Evolutionary conservation across 73 alveolate genomes (phyloP).

Genomic region (Blepharisma japonicum): DNA sequence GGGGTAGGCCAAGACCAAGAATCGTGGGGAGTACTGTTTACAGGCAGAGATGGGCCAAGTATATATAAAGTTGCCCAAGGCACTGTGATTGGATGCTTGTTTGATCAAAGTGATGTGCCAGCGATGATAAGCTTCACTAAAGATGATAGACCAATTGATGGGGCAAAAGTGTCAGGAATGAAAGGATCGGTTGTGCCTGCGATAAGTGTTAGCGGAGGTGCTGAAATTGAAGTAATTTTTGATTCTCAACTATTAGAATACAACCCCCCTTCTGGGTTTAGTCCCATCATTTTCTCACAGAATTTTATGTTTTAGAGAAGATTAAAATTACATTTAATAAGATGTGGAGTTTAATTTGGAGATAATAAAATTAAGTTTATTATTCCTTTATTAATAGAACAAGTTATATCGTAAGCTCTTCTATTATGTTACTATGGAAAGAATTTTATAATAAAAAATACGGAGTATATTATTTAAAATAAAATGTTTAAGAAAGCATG

Average conservation of each 20-base stretch:
- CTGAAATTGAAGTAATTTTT: conserved; percentile 26
- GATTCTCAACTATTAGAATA: conserved; percentile 16
- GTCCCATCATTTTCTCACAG: conserved; percentile 27
- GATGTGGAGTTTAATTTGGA: no score
- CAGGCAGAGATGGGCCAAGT: conserved; percentile 22
- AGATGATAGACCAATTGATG: conserved; percentile 3
- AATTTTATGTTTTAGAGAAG: conserved; percentile 11
- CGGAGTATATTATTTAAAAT: no score
- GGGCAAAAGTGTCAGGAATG: conserved; percentile 19
- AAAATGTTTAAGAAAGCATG: no score
- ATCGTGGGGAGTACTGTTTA: conserved; percentile 6
- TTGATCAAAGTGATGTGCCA: conserved; percentile 26
- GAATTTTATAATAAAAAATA: no score
- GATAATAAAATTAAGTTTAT: no score
- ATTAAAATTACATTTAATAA: not conserved
- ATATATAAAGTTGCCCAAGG: conserved; percentile 17
- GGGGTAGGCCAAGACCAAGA: conserved; percentile 27
- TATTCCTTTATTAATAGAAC: no score
- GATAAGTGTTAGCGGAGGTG: not conserved
- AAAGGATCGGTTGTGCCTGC: conserved; percentile 29
- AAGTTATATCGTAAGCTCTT: no score
- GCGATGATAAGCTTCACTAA: conserved; percentile 1
- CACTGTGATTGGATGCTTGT: conserved; percentile 26
- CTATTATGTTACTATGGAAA: no score
- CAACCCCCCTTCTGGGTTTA: conserved; percentile 20